A percentile compares a stretch with the other conserved stretches of the same genome.
Conservation (phyloP, 2,329 filamentous ascomycete genomes). For the Aspergillus sp. region DNA sequence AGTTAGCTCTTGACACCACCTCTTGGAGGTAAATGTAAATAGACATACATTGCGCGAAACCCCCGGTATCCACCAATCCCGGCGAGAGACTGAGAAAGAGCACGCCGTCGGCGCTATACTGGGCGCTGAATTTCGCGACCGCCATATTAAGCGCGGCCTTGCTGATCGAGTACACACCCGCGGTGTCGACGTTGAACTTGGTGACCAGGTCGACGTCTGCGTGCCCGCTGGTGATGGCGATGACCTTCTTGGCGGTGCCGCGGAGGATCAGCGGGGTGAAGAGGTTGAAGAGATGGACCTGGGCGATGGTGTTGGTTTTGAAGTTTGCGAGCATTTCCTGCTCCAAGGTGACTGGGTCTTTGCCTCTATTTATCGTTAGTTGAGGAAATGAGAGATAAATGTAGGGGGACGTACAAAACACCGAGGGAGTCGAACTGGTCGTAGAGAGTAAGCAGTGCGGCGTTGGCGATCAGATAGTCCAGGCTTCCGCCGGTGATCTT, state of each 20-base stretch:
- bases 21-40: background rate
- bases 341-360: background rate
- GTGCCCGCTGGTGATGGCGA: slow-evolving; percentile 50
- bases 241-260: slow-evolving; percentile 55
- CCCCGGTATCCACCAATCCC: slow-evolving; percentile 50
- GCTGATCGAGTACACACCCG: slow-evolving; percentile 47
- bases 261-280: slow-evolving; percentile 55
- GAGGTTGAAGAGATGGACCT: slow-evolving; percentile 42
- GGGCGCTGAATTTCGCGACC: slow-evolving; percentile 54
- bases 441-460: background rate
- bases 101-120: slow-evolving; percentile 52
- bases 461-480: background rate
- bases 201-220: slow-evolving; percentile 49
- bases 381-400: background rate
- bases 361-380: background rate
- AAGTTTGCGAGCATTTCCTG: background rate
- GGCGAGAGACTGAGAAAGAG: slow-evolving; percentile 55
- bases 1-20: background rate
- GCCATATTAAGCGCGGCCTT: slow-evolving; percentile 56
- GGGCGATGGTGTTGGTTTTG: background rate
- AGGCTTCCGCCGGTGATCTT: slow-evolving; percentile 34
- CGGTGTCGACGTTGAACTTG: slow-evolving; percentile 34
- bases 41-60: slow-evolving; percentile 22
- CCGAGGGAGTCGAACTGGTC: background rate
- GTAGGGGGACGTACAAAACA: background rate